phyloP scores from a whole-genome alignment of 1,284 basidiomycete genomes.

The Apiotrichum laibachii region DNA sequence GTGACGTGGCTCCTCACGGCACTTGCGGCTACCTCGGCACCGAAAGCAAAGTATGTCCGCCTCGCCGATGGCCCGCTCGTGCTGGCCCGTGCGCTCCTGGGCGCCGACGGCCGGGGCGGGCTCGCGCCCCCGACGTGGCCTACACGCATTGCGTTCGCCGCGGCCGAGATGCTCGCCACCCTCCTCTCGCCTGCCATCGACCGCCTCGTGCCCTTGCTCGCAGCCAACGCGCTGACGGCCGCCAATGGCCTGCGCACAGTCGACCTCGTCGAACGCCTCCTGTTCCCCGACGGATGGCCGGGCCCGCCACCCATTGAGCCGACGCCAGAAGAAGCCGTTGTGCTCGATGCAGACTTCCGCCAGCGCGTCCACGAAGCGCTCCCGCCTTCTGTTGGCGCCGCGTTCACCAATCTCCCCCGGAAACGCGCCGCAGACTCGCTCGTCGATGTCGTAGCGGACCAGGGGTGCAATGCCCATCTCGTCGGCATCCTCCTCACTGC shows the following conservation, averaged over 20 bases:
- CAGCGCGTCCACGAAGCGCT: background rate
- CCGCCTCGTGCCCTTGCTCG: conserved; percentile 35
- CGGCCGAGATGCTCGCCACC: conserved; percentile 21
- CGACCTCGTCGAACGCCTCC: conserved; percentile 33
- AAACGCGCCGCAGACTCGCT: conserved; percentile 1
- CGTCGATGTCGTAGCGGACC: conserved; percentile 32
- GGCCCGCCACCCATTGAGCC: conserved; percentile 42
- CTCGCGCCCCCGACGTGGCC: conserved; percentile 11
- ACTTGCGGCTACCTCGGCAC: conserved; percentile 14
- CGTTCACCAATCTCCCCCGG: background rate
- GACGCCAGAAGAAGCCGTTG: conserved; percentile 31
- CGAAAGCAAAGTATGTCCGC: conserved; percentile 9
- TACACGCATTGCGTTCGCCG: conserved; percentile 23
- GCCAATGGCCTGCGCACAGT: conserved; percentile 21
- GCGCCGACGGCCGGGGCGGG: conserved; percentile 23
- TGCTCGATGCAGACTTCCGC: background rate
- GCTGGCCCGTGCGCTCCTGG: conserved; percentile 22
- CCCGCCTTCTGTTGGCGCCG: background rate
- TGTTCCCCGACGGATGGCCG: conserved; percentile 47
- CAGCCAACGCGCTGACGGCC: conserved; percentile 24
- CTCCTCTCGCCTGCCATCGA: conserved; percentile 33
- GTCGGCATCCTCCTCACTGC: conserved; percentile 37
- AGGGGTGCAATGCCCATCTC: conserved; percentile 44
- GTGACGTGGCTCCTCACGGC: conserved; percentile 16
- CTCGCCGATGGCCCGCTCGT: conserved; percentile 20